These are phyloP conservation scores for Nadsonia fulvescens DNA, from an alignment of 805 yeast genomes.

Conservation along the genomic window DNA sequence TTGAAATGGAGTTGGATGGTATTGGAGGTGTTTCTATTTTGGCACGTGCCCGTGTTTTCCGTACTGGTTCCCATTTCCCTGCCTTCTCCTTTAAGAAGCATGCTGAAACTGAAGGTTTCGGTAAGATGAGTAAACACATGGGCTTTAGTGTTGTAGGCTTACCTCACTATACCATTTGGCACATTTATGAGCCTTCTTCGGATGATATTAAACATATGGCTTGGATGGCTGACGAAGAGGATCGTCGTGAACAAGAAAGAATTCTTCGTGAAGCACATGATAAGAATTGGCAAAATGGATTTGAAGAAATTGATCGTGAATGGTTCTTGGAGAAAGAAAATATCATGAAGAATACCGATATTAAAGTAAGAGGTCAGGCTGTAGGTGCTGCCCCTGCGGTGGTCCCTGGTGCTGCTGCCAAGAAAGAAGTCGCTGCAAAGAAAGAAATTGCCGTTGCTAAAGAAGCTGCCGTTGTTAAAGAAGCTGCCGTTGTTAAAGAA, in stretches of 20 bases:
- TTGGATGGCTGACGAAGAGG: conserved; percentile 26
- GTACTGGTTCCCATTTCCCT: conserved; percentile 84
- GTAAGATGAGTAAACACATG: conserved; percentile 76
- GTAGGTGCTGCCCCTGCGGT: no score
- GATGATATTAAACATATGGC: conserved; percentile 70
- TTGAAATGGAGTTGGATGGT: conserved; percentile 86
- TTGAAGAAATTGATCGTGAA: conserved; percentile 49
- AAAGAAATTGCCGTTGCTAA: no score
- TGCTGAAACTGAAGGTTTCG: conserved; percentile 97
- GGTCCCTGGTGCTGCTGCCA: no score
- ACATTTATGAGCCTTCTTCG: conserved; percentile 84
- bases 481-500: no score
- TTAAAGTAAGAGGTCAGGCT: no score
- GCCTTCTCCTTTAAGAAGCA: conserved; percentile 91
- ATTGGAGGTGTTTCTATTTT: conserved; percentile 94
- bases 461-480: no score
- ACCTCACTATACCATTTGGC: conserved; percentile 96
- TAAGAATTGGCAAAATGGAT: conserved; percentile 52
- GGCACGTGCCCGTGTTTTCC: conserved; percentile 71
- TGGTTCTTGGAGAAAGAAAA: conserved; percentile 60
- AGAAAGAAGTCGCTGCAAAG: no score
- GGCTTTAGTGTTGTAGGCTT: conserved; percentile 75
- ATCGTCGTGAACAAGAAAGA: conserved; percentile 20
- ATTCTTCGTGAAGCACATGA: conserved; percentile 18
- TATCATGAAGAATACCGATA: conserved; percentile 60